Evolutionary conservation across 2,329 filamentous ascomycete species (phyloP).

Genomic region (Fusarium sp.): DNA sequence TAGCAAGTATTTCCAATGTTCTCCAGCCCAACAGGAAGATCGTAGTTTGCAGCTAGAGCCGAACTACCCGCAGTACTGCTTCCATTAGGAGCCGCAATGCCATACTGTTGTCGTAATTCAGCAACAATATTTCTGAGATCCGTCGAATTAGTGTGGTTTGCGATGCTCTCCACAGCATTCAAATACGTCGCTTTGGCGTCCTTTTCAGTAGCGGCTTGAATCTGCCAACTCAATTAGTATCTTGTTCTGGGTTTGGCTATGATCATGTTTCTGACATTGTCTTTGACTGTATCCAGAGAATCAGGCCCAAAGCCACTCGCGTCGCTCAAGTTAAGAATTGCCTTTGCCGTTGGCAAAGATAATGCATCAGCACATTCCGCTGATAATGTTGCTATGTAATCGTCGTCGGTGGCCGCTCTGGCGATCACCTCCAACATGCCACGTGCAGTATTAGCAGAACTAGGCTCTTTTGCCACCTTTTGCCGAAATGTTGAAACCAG

Average conservation of each 20-base stretch:
- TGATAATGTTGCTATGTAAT: conserved; percentile 47
- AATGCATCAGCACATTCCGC: conserved; percentile 50
- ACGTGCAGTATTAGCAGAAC: conserved; percentile 45
- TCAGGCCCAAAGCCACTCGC: conserved; percentile 40
- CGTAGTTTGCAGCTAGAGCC: conserved; percentile 46
- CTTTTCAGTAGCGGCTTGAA: conserved; percentile 41
- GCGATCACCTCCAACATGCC: conserved; percentile 50
- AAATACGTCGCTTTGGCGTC: conserved; percentile 47
- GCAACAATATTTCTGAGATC: conserved; percentile 44
- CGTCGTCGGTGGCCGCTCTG: conserved; percentile 47
- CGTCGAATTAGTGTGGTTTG: conserved; percentile 44
- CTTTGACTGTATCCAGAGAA: conserved; percentile 41
- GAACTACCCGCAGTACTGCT: background rate
- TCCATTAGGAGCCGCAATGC: conserved; percentile 31
- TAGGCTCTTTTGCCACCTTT: conserved; percentile 47
- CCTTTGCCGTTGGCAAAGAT: conserved; percentile 48
- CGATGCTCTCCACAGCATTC: conserved; percentile 50
- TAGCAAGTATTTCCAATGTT: conserved; percentile 99
- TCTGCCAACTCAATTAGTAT: conserved; percentile 36
- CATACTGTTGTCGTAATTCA: conserved; percentile 42
- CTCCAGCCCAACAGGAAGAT: conserved; percentile 83
- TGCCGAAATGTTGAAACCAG: conserved; percentile 49
- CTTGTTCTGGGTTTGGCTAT: background rate
- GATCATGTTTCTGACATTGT: conserved; percentile 40
- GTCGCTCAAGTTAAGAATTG: conserved; percentile 44